phyloP scores from a whole-genome alignment of 23 red algal genomes.

The Chondrus crispus region DNA sequence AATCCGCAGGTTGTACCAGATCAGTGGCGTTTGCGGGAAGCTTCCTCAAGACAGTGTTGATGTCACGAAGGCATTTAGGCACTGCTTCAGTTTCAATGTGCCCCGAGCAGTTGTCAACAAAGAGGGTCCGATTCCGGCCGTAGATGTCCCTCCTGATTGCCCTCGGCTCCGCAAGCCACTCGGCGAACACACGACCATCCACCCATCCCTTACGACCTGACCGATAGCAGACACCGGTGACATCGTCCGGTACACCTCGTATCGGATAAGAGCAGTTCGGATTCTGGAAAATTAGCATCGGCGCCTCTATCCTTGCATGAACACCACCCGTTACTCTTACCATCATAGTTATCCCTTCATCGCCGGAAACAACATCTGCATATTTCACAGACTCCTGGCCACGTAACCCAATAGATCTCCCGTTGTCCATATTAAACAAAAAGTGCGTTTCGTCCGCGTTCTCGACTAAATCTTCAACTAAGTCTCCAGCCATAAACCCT shows the following conservation, averaged over 20 bases:
- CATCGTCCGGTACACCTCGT: not conserved
- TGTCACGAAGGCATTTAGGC: not conserved
- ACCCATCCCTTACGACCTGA: not conserved
- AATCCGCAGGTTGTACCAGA: not conserved
- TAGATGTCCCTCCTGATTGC: not conserved
- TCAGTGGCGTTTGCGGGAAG: not conserved
- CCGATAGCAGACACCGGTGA: conserved; percentile 22
- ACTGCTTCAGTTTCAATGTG: not conserved
- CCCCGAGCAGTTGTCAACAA: not conserved
- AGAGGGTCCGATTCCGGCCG: not conserved
- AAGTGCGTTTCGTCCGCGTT: conserved; percentile 4
- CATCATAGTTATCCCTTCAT: not conserved
- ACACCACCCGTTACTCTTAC: not conserved
- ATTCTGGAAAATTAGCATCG: conserved; percentile 3
- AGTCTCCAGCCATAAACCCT: not conserved
- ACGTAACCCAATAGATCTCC: not conserved
- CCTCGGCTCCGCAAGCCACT: not conserved
- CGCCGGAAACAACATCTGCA: not conserved
- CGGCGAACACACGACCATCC: not conserved
- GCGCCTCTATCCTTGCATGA: not conserved
- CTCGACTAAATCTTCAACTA: not conserved
- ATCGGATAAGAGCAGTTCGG: not conserved
- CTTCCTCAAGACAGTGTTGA: not conserved
- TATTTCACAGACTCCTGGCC: not conserved
- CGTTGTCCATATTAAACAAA: not conserved